phyloP scores from a whole-genome alignment of 75 land plant species.

The Adiantum capillusveneris region DNA sequence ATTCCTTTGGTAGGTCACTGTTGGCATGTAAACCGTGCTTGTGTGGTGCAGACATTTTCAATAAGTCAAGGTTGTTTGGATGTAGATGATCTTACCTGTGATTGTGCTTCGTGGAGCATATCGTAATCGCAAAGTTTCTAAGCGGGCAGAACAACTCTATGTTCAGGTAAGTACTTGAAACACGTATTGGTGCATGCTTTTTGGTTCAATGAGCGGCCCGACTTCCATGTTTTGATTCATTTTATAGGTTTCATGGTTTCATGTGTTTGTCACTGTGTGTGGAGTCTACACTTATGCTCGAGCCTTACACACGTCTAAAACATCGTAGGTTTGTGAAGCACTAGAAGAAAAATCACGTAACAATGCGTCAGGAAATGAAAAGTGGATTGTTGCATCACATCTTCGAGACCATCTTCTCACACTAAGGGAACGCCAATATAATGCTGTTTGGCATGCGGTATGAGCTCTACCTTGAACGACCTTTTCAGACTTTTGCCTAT shows the following conservation, averaged over 20 bases:
- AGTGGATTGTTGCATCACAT: slow-evolving; percentile 88
- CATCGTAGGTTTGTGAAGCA: slow-evolving; percentile 2
- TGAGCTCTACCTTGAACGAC: not conserved
- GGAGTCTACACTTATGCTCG: too few relatives aligned
- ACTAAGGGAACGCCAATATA: slow-evolving; percentile 68
- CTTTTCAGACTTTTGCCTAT: too few relatives aligned
- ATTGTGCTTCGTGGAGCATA: slow-evolving; percentile 31
- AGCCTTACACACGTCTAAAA: too few relatives aligned
- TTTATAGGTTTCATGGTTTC: too few relatives aligned
- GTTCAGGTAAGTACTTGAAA: slow-evolving; percentile 31
- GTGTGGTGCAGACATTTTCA: too few relatives aligned
- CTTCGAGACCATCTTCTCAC: slow-evolving; percentile 81
- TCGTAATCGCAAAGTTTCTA: slow-evolving; percentile 13
- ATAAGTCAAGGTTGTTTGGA: too few relatives aligned
- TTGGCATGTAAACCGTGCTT: too few relatives aligned
- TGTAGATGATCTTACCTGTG: slow-evolving; percentile 5
- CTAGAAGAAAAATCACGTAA: slow-evolving; percentile 63
- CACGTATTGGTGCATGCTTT: slow-evolving; percentile 27
- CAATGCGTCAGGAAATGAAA: slow-evolving; percentile 33
- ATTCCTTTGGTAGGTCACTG: too few relatives aligned
- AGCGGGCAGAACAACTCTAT: slow-evolving; percentile 64
- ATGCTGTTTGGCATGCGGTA: slow-evolving; percentile 74
- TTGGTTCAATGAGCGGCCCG: too few relatives aligned
- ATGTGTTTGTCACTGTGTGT: too few relatives aligned
- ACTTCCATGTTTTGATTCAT: too few relatives aligned